Base-by-base conservation (phyloP, 352 stramenopile genomes). In the Phytophthora constricta region DNA sequence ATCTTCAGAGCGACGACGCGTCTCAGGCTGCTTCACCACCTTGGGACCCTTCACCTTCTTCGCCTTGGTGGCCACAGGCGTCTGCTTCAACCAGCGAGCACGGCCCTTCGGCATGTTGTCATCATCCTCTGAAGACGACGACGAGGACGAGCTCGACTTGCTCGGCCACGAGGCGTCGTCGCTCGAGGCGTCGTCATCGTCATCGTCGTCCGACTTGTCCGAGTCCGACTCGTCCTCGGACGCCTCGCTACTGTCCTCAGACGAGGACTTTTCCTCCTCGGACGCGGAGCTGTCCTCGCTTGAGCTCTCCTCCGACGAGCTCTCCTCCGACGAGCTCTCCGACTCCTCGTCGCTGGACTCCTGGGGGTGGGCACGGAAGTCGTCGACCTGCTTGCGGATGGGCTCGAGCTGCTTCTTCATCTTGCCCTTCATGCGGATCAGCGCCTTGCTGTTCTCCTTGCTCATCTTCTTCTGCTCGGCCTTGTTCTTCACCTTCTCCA, bases 401-500 rank as follows among this genome's bases (percentile, higher is more conserved):
- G 82, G 70, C 63, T 99, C 97, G 58, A 98, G 92, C 76, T 98
- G 91, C 82, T 99, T 99, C 72, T 98, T 98, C 46, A 99, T 70
- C 72, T 95, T 97, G 51, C 98, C 88, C 87, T 99, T 99, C 96
- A 99, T 99, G 17, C 96, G 86, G 73, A 99, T 99, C 11, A 99
- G 85, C 42, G 95, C 93, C 71, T 98, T 96, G 58, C 84, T 96
- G 80, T 99, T 98, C 59, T 97, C 92, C 58, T 97, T 96, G 86
- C 84, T 98, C 76, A 99, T 95, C 76, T 98, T 99, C 82, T 99
- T 99, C 60, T 98, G 94, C 31, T 95, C 90, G 14, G 90, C 93
- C 84, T 99, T 99, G 84, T 98, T 97, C 73, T 97, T 98, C 27
- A 98, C 72, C 71, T 95, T 96, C 62, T 97, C 84, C 5, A 62